A percentile compares a stretch with the other conserved stretches of the same genome.
These are phyloP conservation scores for Yamadazyma kanchanaburiensis DNA, from an alignment of 1,139 yeast genomes.

Conservation along the genomic window DNA sequence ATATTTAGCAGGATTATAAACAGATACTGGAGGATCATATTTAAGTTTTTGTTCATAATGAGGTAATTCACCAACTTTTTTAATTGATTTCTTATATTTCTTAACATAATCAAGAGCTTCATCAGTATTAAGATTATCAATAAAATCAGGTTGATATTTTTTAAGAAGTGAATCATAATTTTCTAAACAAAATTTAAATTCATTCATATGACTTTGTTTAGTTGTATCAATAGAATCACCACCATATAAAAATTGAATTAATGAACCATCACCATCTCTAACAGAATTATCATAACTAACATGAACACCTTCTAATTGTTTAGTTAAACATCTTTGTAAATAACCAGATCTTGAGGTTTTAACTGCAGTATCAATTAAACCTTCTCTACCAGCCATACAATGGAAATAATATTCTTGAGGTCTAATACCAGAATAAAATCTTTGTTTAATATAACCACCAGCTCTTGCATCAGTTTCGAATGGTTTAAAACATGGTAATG, in stretches of 20 bases:
- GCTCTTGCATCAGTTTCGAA: constrained; percentile 97
- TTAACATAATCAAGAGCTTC: constrained; percentile 77
- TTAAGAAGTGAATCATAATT: constrained; percentile 83
- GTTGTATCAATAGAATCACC: constrained; percentile 96
- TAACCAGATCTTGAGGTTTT: constrained; percentile 98
- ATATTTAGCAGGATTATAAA: constrained; percentile 82
- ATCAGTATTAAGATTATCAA: constrained; percentile 66
- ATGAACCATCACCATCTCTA: constrained; percentile 91
- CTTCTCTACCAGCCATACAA: constrained; percentile 99
- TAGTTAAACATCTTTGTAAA: constrained; percentile 96
- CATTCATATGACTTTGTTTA: constrained; percentile 90
- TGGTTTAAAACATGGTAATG: constrained; percentile 94
- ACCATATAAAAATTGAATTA: constrained; percentile 94
- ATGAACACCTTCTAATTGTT: constrained; percentile 96
- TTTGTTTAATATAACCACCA: constrained; percentile 96
- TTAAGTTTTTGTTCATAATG: constrained; percentile 62
- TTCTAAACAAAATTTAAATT: constrained; percentile 89
- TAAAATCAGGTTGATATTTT: constrained; percentile 76
- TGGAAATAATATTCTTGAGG: constrained; percentile 99
- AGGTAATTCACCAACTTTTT: constrained; percentile 61
- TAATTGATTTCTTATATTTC: constrained; percentile 72
- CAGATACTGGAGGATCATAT: constrained; percentile 87
- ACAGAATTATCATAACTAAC: constrained; percentile 93
- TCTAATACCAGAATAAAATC: constrained; percentile 95
- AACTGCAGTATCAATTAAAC: constrained; percentile 98